A percentile compares a stretch with the other conserved stretches of the same genome.
Conservation (phyloP, 371 early-diverging fungal species). For the Mucor velutinosus region DNA sequence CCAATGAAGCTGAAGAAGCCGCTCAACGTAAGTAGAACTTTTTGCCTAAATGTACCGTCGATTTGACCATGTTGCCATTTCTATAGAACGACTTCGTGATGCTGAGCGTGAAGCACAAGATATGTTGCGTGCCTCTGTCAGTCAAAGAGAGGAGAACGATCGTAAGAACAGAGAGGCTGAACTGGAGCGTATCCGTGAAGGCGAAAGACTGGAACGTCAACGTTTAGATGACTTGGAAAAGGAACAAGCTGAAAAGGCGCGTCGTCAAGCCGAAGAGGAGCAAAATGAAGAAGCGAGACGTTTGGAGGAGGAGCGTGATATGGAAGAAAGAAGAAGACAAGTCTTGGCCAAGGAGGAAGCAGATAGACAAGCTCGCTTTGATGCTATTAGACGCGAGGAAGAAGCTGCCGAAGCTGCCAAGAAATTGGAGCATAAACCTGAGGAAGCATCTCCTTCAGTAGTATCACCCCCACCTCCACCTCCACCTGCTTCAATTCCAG, state of each 20-base stretch:
- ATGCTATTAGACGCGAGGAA: slow-evolving; percentile 37
- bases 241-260: slow-evolving; percentile 6
- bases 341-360: slow-evolving; percentile 39
- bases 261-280: slow-evolving; percentile 10
- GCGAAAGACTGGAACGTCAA: slow-evolving; percentile 26
- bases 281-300: slow-evolving; percentile 33
- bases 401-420: slow-evolving; percentile 29
- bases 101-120: slow-evolving; percentile 44
- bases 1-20: slow-evolving; percentile 38
- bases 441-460: neutral
- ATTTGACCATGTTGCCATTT: neutral
- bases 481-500: slow-evolving; percentile 5
- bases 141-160: slow-evolving; percentile 28
- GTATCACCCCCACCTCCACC: slow-evolving; percentile 10
- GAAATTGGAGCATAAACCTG: slow-evolving; percentile 15
- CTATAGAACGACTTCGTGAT: slow-evolving; percentile 35
- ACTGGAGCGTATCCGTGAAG: slow-evolving; percentile 16
- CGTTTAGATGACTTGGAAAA: slow-evolving; percentile 24
- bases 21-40: slow-evolving; percentile 39
- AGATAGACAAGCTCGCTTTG: slow-evolving; percentile 33
- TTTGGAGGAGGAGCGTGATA: slow-evolving; percentile 28
- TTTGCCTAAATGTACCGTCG: neutral
- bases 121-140: slow-evolving; percentile 27
- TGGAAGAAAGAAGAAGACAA: slow-evolving; percentile 32
- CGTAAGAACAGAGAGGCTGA: slow-evolving; percentile 21